These are phyloP conservation scores for Moesziomyces parantarcticus DNA, from an alignment of 1,284 basidiomycete genomes.

Conservation along the genomic window DNA sequence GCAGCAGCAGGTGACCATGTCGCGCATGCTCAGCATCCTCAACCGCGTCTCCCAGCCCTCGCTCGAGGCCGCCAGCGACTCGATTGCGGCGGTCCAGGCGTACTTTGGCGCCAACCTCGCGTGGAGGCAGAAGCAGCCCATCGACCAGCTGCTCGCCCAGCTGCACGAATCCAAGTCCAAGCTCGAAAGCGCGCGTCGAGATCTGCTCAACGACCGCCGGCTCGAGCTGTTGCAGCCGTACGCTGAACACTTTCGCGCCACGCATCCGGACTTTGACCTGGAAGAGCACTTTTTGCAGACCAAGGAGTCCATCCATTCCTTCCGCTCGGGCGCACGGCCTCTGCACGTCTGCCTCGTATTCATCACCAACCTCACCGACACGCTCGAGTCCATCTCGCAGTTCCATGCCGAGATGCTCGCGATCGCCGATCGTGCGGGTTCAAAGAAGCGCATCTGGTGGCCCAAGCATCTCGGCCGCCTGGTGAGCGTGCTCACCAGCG, in stretches of 20 bases:
- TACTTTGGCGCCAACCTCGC: slow-evolving; percentile 63
- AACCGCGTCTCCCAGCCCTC: slow-evolving; percentile 65
- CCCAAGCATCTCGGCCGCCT: slow-evolving; percentile 72
- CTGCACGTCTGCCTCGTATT: slow-evolving; percentile 72
- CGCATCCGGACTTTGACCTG: slow-evolving; percentile 38
- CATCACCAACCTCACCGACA: slow-evolving; percentile 70
- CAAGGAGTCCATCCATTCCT: slow-evolving; percentile 22
- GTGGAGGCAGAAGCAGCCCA: slow-evolving; percentile 46
- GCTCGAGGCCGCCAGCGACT: slow-evolving; percentile 67
- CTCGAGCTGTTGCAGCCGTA: slow-evolving; percentile 71
- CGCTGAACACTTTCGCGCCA: slow-evolving; percentile 40
- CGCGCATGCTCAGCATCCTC: slow-evolving; percentile 72
- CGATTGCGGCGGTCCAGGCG: slow-evolving; percentile 67
- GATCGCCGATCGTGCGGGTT: slow-evolving; percentile 69
- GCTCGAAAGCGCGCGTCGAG: slow-evolving; percentile 18
- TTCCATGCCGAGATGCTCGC: slow-evolving; percentile 71
- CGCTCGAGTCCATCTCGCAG: slow-evolving; percentile 70
- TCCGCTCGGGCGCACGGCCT: slow-evolving; percentile 67
- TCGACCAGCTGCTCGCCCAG: slow-evolving; percentile 39
- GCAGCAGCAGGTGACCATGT: slow-evolving; percentile 69
- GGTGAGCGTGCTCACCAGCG: slow-evolving; percentile 58
- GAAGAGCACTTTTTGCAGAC: slow-evolving; percentile 38
- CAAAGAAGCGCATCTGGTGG: slow-evolving; percentile 71
- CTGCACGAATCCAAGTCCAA: slow-evolving; percentile 68
- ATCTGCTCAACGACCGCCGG: slow-evolving; percentile 69